Base-by-base conservation (phyloP, 805 yeast genomes). In the Torulaspora microellipsoides region DNA sequence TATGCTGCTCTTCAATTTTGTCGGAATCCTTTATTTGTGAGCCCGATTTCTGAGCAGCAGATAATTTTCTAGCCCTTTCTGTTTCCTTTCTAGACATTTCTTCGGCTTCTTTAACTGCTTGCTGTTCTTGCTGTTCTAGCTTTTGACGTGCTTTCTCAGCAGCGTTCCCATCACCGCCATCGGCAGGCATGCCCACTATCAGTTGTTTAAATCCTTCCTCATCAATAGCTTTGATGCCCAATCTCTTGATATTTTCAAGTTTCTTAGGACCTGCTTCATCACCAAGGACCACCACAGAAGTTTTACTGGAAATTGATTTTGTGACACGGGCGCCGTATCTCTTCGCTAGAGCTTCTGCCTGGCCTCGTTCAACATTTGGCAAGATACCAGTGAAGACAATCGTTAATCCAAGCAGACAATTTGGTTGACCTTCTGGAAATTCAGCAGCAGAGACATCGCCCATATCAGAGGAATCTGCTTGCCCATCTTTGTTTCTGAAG, bases 211-310 rank as follows among this genome's bases (percentile, higher is more conserved):
- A 89, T 0, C 98, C 98, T 9, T 77, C 85, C 64, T 93, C 95
- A 56, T 79, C 81, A 47, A 91, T 83, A 32, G 95, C 88, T 64
- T 90, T 90, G 42, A 87, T 78, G 7, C 77, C 75, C 51, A 81
- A 69, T 40, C 79, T 77, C 55, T 78, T 82, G 52, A 95, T 91
- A 57, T 82, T 86, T 55, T 78, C 78, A 34, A 93, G 79, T 64
- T 93, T 93, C n/a, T 88, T 80, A 2, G 98, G 97, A 0, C 99
- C 99, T 2, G 99, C 98, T 53, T 93, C 97, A 40, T 76, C 88
- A 7, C 99, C 99, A 27, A 93, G 72, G 1, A 93, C 97, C 2
- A 91, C 95, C 36, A 89, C 71, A 17, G 88, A 77, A 0, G 99
- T 93, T 56, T 83, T 86, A 9, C 87, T 79, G 43, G 93, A 85